Conservation (phyloP, 2,329 filamentous ascomycete species). For the Cladosporium halotolerans region DNA sequence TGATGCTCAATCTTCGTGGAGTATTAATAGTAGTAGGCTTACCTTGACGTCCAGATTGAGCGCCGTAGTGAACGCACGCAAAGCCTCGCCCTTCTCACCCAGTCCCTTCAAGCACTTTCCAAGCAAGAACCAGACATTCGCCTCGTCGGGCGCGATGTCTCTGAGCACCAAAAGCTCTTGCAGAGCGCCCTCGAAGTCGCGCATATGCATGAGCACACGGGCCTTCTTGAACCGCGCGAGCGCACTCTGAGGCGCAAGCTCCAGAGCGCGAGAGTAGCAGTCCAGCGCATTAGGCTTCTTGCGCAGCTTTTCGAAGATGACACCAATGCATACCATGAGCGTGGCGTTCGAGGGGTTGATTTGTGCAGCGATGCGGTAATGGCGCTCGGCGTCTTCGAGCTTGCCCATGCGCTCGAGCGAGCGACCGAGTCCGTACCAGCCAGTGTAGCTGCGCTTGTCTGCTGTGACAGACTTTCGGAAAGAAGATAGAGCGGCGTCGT, state of each 20-base stretch:
- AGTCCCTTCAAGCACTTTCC: conserved; percentile 65
- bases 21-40: conserved; percentile 25
- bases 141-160: conserved; percentile 86
- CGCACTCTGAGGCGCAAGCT: conserved; percentile 72
- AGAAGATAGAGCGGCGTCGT: conserved; percentile 82
- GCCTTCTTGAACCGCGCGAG: conserved; percentile 92
- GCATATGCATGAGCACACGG: conserved; percentile 71
- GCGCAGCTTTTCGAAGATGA: conserved; percentile 78
- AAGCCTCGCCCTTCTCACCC: conserved; percentile 62
- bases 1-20: conserved; percentile 52
- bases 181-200: conserved; percentile 64
- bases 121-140: conserved; percentile 90
- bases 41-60: conserved; percentile 96
- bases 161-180: conserved; percentile 82
- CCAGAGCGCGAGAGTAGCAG: conserved; percentile 76
- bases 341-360: conserved; percentile 96
- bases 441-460: conserved; percentile 89
- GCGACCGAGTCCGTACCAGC: conserved; percentile 85
- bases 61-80: conserved; percentile 89
- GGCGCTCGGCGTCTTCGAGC: conserved; percentile 74
- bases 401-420: conserved; percentile 51
- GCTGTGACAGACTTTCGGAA: conserved; percentile 82
- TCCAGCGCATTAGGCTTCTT: conserved; percentile 70
- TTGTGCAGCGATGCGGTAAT: conserved; percentile 78
- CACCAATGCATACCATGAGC: conserved; percentile 84